Base-by-base conservation (phyloP, 2,329 filamentous ascomycete species). In the Aspergillus sclerotialis region DNA sequence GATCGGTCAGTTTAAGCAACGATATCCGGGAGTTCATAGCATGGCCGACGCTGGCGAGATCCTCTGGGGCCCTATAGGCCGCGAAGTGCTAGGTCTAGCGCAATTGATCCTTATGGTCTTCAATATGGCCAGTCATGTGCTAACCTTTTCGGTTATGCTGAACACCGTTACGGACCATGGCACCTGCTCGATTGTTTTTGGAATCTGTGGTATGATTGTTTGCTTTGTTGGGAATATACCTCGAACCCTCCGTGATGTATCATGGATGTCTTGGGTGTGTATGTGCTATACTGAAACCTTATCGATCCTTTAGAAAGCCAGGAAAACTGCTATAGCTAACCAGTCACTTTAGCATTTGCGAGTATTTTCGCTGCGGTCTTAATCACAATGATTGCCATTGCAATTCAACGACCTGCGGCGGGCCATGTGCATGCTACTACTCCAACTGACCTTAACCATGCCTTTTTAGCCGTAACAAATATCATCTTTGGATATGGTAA, bases 121-220 rank as follows among this genome's bases (percentile, higher is more conserved):
- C 60, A 72, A 82, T 40, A 76, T 80, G 55, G 78, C 72, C 13
- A 80, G 78, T 11, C 82, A 85, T 59, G 68, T 80, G 33, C 60
- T 84, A 36, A 82, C 78, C 0, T 82, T 82, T 40, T 71, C 72
- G 12, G 79, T 84, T 44, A 79, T 79, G 50, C 72, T 83, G 55
- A 76, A 76, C 44, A 75, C 70, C 34, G 59, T 84, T 23, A 77
- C 76, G 6, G 56, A 73, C 2, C 69, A 80, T 37, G 72, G 65
- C 0, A 67, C 70, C 0, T 84, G 78, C 56, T 76, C 75, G 2
- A 74, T 82, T 33, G 62, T 75, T 1, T 82, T 75, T 63, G 72
- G 68, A 3, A 61, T 76, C 11, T 60, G 77, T 6, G 78, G 75
- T 0, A 42, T 79, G 35, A 50, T 69, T 1, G 43, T 82, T 2